phyloP scores from a whole-genome alignment of 192 early-diverging fungal genomes.

The Chytriomyces sp. region DNA sequence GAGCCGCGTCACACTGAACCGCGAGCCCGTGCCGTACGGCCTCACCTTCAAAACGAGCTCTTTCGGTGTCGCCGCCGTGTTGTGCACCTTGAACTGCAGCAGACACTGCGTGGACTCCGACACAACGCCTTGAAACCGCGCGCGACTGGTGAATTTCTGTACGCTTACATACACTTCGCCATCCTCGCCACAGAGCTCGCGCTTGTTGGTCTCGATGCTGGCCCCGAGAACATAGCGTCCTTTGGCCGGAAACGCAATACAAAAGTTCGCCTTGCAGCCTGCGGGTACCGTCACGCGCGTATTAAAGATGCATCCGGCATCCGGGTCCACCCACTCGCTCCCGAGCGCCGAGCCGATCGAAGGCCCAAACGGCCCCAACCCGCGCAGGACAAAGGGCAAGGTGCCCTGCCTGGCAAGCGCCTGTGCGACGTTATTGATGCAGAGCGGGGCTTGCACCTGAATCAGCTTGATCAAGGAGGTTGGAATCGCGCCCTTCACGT shows the following conservation, averaged over 20 bases:
- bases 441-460: slow-evolving; percentile 21
- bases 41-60: neutral
- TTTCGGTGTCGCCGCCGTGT: neutral
- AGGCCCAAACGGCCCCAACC: neutral
- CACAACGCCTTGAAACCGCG: neutral
- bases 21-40: neutral
- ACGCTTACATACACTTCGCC: neutral
- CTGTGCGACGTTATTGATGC: slow-evolving; percentile 8
- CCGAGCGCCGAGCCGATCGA: neutral
- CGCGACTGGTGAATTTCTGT: neutral
- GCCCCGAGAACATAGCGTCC: slow-evolving; percentile 8
- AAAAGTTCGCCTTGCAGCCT: slow-evolving; percentile 14
- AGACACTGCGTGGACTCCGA: neutral
- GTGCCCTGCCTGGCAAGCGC: neutral
- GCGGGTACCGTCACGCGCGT: neutral
- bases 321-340: slow-evolving; percentile 13
- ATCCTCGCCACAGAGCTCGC: neutral
- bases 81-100: slow-evolving; percentile 1
- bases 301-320: neutral
- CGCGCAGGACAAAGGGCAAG: slow-evolving; percentile 1
- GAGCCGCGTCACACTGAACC: neutral
- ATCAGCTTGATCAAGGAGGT: slow-evolving; percentile 17
- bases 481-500: slow-evolving; percentile 18
- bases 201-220: neutral
- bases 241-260: slow-evolving; percentile 6